phyloP scores from a whole-genome alignment of 352 stramenopile genomes.

The Thalassiosira hispida region DNA sequence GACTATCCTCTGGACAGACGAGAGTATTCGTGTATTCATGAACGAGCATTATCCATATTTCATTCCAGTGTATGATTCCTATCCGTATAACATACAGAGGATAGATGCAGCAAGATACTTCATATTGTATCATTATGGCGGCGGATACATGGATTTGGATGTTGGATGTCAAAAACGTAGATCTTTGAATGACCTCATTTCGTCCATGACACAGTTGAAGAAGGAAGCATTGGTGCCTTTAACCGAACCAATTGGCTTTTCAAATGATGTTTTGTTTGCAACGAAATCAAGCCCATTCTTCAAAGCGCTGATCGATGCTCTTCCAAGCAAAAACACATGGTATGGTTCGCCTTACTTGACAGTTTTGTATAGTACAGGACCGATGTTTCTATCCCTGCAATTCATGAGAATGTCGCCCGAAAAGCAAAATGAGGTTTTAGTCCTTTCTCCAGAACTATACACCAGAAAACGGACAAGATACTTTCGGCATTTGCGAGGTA shows the following conservation, averaged over 20 bases:
- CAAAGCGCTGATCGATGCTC: conserved; percentile 10
- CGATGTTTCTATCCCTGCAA: conserved; percentile 37
- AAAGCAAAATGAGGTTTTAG: conserved; percentile 3
- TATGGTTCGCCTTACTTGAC: conserved; percentile 27
- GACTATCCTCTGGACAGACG: conserved; percentile 59
- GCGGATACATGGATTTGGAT: conserved; percentile 63
- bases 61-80: conserved; percentile 48
- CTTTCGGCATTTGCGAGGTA: conserved; percentile 29
- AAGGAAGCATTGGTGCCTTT: conserved; percentile 12
- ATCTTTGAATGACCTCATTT: conserved; percentile 14
- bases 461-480: conserved; percentile 13
- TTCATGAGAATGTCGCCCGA: conserved; percentile 6
- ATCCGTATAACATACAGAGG: conserved; percentile 55
- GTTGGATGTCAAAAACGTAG: conserved; percentile 22
- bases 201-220: background rate
- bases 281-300: conserved; percentile 24
- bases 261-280: conserved; percentile 35
- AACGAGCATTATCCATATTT: conserved; percentile 41
- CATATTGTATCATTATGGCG: conserved; percentile 59
- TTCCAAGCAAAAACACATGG: conserved; percentile 22
- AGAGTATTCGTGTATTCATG: conserved; percentile 35
- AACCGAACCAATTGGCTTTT: conserved; percentile 21
- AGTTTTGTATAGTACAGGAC: conserved; percentile 24
- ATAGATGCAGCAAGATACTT: conserved; percentile 62
- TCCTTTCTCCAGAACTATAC: conserved; percentile 15